A percentile compares a stretch with the other conserved stretches of the same genome.
phyloP scores from a whole-genome alignment of 495 filamentous ascomycete genomes.

The Lophiotrema nucula region DNA sequence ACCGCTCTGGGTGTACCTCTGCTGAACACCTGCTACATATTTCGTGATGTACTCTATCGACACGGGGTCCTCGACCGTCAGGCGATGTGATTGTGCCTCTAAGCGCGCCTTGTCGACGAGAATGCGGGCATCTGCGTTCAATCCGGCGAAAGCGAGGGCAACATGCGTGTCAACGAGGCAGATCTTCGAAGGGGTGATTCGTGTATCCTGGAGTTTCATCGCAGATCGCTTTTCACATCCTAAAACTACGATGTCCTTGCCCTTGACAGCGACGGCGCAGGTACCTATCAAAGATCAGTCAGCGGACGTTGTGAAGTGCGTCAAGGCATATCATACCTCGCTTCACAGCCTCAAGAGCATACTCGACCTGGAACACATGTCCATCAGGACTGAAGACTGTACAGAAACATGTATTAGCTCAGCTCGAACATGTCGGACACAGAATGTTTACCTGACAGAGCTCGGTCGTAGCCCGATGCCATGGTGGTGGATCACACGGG shows the following conservation, averaged over 20 bases:
- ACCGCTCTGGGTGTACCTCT: constrained; percentile 96
- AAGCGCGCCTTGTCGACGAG: constrained; percentile 95
- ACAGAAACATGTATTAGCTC: constrained; percentile 26
- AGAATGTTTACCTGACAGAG: constrained; percentile 42
- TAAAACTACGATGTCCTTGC: constrained; percentile 87
- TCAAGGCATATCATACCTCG: constrained; percentile 76
- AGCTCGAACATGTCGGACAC: background rate
- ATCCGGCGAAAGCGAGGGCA: constrained; percentile 91
- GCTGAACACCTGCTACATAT: constrained; percentile 95
- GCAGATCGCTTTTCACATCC: constrained; percentile 98
- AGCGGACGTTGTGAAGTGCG: too few species aligned
- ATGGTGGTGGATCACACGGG: constrained; percentile 23
- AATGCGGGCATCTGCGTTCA: constrained; percentile 97
- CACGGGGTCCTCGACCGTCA: constrained; percentile 97
- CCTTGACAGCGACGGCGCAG: constrained; percentile 97
- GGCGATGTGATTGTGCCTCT: constrained; percentile 93
- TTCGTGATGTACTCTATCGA: constrained; percentile 99
- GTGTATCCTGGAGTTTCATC: constrained; percentile 98
- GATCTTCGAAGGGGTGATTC: constrained; percentile 98
- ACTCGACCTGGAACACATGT: constrained; percentile 99
- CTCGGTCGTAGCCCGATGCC: constrained; percentile 46
- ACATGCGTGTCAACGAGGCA: constrained; percentile 91
- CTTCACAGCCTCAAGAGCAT: constrained; percentile 97
- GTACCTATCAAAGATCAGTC: constrained; percentile 63
- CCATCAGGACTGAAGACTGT: constrained; percentile 76